These are phyloP conservation scores for Kodamaea kakaduensis DNA, from an alignment of 805 yeast species.

Conservation along the genomic window DNA sequence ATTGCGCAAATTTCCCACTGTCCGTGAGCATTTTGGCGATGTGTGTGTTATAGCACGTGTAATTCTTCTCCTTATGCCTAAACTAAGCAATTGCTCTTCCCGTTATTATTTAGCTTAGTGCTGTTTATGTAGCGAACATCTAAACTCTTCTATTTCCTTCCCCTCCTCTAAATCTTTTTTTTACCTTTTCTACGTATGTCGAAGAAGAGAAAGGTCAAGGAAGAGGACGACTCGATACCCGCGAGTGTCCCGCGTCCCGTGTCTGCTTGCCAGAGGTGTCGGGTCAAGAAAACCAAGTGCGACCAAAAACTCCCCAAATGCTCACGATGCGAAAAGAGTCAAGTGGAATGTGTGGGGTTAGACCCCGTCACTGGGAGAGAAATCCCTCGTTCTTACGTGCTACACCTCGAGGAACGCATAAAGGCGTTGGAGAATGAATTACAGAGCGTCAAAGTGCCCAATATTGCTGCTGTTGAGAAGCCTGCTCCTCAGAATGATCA, in stretches of 20 bases:
- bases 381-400: slow-evolving; percentile 75
- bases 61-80: no score
- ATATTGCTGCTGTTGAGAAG: neutral
- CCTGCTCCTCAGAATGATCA: slow-evolving; percentile 1
- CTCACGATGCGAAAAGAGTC: slow-evolving; percentile 57
- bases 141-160: no score
- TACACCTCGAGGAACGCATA: slow-evolving; percentile 65
- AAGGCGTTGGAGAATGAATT: slow-evolving; percentile 52
- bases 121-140: no score
- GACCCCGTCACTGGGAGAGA: slow-evolving; percentile 89
- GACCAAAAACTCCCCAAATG: slow-evolving; percentile 68
- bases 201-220: slow-evolving; percentile 4
- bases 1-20: no score
- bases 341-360: slow-evolving; percentile 72
- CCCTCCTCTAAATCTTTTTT: no score
- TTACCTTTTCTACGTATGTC: no score
- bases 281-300: slow-evolving; percentile 62
- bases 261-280: slow-evolving; percentile 84
- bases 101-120: no score
- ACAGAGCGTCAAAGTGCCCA: slow-evolving; percentile 10
- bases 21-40: no score
- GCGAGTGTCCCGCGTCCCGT: slow-evolving; percentile 56
- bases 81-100: no score
- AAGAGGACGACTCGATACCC: neutral
- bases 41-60: no score